Conservation (phyloP, 257 asterid species). For the Solanum pinnatisectum region DNA sequence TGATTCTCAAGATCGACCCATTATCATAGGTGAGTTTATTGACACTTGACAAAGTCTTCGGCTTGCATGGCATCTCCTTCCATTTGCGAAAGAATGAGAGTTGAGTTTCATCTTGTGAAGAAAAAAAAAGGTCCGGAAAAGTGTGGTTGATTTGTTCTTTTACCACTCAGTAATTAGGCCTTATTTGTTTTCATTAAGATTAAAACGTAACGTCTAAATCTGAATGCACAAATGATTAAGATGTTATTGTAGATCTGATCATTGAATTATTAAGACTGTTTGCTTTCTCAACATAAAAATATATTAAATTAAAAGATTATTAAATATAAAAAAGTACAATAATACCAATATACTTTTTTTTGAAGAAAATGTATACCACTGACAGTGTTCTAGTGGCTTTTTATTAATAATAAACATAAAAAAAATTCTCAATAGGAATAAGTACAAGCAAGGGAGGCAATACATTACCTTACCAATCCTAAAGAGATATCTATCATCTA, state of each 20-base stretch:
- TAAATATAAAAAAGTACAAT: neutral
- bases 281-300: neutral
- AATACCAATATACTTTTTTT: neutral
- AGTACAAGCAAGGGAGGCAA: neutral
- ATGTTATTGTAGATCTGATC: neutral
- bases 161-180: neutral
- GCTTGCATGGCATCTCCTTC: neutral
- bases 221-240: too few relatives aligned
- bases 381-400: too few relatives aligned
- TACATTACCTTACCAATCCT: neutral
- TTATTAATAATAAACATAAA: too few relatives aligned
- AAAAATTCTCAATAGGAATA: neutral
- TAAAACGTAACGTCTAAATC: too few relatives aligned
- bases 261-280: neutral
- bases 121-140: too few relatives aligned
- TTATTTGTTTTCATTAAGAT: too few relatives aligned
- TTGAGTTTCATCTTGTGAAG: neutral
- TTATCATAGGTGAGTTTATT: neutral
- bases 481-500: neutral
- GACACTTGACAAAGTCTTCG: neutral
- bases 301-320: neutral
- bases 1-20: neutral
- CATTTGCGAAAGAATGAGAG: neutral
- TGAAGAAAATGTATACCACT: neutral
- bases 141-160: neutral